Evolutionary conservation across 768 basidiomycete genomes (phyloP).

Genomic region (Lactifluus rugatus): DNA sequence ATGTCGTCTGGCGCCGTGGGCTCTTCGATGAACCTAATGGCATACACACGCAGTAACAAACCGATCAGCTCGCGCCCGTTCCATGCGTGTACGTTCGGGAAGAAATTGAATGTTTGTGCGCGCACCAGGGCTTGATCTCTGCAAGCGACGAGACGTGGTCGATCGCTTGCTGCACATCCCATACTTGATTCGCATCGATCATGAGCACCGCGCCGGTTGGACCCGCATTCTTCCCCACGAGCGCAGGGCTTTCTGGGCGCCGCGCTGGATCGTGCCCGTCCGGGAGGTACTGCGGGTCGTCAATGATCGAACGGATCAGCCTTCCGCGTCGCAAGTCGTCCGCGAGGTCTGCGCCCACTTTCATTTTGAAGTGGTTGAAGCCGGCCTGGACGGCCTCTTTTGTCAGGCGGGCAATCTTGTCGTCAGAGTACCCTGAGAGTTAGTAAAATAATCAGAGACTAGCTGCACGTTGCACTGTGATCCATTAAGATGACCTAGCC

Average conservation of each 20-base stretch:
- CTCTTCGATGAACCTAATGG: slow-evolving; percentile 79
- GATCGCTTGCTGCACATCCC: slow-evolving; percentile 89
- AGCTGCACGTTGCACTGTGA: background rate
- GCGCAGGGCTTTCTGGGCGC: slow-evolving; percentile 49
- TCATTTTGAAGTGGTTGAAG: slow-evolving; percentile 99
- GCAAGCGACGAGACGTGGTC: slow-evolving; percentile 78
- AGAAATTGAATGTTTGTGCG: slow-evolving; percentile 23
- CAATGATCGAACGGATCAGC: slow-evolving; percentile 90
- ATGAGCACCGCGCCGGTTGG: slow-evolving; percentile 91
- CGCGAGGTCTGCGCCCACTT: slow-evolving; percentile 78
- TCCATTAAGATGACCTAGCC: slow-evolving; percentile 48
- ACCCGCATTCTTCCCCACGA: slow-evolving; percentile 87
- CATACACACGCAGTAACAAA: background rate
- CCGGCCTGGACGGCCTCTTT: slow-evolving; percentile 76
- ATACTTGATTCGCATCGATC: slow-evolving; percentile 97
- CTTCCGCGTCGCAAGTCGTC: slow-evolving; percentile 81
- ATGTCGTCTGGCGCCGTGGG: slow-evolving; percentile 90
- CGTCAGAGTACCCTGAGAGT: slow-evolving; percentile 70
- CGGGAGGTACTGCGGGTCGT: slow-evolving; percentile 79
- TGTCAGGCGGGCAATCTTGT: slow-evolving; percentile 81
- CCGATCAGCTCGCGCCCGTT: background rate
- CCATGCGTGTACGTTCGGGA: background rate
- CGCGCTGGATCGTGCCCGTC: slow-evolving; percentile 38
- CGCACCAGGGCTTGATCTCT: slow-evolving; percentile 79
- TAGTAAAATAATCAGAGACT: background rate